These are phyloP conservation scores for Neltuma alba DNA, from an alignment of 306 rosid species.

Conservation along the genomic window DNA sequence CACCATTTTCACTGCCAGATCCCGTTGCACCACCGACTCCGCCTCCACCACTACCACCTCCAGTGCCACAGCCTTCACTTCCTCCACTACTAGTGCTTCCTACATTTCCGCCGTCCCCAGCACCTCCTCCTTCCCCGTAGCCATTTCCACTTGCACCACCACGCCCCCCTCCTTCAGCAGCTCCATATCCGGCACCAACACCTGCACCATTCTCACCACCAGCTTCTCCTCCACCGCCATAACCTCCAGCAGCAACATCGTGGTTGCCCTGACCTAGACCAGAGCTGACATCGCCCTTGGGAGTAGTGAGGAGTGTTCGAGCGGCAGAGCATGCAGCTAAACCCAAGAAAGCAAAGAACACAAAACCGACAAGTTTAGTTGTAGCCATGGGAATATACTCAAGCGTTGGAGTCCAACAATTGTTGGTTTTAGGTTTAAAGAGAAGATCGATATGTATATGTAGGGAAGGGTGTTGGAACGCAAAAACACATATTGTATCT, in stretches of 20 bases:
- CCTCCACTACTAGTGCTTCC: too few relatives aligned
- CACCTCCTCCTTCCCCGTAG: constrained; percentile 44
- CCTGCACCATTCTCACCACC: constrained; percentile 19
- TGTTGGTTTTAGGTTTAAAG: neutral
- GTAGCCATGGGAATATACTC: constrained; percentile 38
- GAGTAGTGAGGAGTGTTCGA: constrained; percentile 47
- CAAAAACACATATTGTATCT: constrained; percentile 25
- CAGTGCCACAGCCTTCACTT: too few relatives aligned
- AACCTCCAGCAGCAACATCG: constrained; percentile 31
- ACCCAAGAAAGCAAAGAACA: constrained; percentile 42
- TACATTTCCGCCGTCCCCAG: constrained; percentile 19
- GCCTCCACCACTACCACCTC: too few relatives aligned
- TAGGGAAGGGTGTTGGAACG: constrained; percentile 2
- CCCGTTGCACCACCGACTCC: constrained; percentile 35
- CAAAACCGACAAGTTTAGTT: constrained; percentile 28
- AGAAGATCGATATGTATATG: constrained; percentile 37
- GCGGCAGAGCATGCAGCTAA: constrained; percentile 54
- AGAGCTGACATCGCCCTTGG: constrained; percentile 10
- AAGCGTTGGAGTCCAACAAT: constrained; percentile 27
- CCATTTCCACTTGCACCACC: too few relatives aligned
- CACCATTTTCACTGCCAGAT: too few relatives aligned
- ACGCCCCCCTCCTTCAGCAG: too few relatives aligned
- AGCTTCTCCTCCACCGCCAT: constrained; percentile 40
- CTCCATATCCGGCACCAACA: constrained; percentile 42
- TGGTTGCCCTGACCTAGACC: constrained; percentile 30